Evolutionary conservation across 2,329 filamentous ascomycete species (phyloP).

Genomic region (Alternaria gansuensis): DNA sequence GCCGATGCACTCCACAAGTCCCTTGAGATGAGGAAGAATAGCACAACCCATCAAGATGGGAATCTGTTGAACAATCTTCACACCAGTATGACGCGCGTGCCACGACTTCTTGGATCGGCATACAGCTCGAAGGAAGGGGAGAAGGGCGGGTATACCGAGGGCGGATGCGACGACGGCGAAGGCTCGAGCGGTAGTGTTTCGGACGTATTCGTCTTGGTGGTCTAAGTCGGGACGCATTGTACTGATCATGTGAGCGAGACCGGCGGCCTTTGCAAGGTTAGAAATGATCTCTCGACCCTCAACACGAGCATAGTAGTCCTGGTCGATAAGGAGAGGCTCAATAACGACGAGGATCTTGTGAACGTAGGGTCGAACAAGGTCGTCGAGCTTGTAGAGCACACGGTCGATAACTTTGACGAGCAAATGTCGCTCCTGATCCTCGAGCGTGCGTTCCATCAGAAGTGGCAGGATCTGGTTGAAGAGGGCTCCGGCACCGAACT

Average conservation of each 20-base stretch:
- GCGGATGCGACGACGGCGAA: slow-evolving; percentile 98
- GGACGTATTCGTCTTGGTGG: slow-evolving; percentile 96
- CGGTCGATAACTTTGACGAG: slow-evolving; percentile 99
- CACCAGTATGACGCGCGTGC: slow-evolving; percentile 96
- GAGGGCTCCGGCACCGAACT: slow-evolving; percentile 90
- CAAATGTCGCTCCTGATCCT: slow-evolving; percentile 97
- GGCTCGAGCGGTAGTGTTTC: slow-evolving; percentile 95
- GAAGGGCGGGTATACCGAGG: slow-evolving; percentile 90
- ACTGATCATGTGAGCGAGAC: slow-evolving; percentile 98
- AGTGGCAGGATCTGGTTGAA: slow-evolving; percentile 98
- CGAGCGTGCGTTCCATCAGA: slow-evolving; percentile 97
- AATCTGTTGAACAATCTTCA: slow-evolving; percentile 99
- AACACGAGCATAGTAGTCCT: slow-evolving; percentile 98
- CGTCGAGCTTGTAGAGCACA: slow-evolving; percentile 97
- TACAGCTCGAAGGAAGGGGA: slow-evolving; percentile 94
- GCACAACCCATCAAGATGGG: slow-evolving; percentile 99
- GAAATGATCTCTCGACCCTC: slow-evolving; percentile 99
- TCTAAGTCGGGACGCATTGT: slow-evolving; percentile 99
- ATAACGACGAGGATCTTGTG: slow-evolving; percentile 99
- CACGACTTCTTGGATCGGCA: slow-evolving; percentile 99
- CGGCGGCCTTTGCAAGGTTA: slow-evolving; percentile 95
- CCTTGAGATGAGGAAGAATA: slow-evolving; percentile 92
- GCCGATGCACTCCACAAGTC: slow-evolving; percentile 93
- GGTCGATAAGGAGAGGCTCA: slow-evolving; percentile 97
- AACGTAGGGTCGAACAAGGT: slow-evolving; percentile 92